Evolutionary conservation across 73 alveolate species (phyloP), one percentile per base, ranked within the genome.

Genomic region (Halteria grandinella): DNA sequence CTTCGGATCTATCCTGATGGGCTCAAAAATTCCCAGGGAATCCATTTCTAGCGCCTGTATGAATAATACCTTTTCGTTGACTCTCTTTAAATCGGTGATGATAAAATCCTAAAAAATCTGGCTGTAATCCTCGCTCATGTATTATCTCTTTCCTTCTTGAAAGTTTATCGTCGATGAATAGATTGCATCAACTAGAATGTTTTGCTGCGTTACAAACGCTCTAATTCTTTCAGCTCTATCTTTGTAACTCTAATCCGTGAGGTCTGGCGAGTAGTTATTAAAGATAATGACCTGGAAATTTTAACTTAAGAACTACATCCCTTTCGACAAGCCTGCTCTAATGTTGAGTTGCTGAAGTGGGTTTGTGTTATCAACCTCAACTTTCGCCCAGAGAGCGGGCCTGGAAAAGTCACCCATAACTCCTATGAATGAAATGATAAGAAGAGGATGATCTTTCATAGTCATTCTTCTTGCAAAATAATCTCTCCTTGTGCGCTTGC

Each of bases 391-490:
- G 1, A 21, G 31, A n/a, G 43, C 18, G 11, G 40, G 29, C 52
- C 29, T 66, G 15, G 28, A 8, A 47, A 66, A 66, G 17, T 66
- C 80, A 4, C 80, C 80, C 8, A 66, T 45, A 12, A 66, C 80
- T n/a, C 80, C 80, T 31, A 45, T 21, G 39, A 44, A 66, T 66
- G 80, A 45, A 5, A 66, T 66, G 1, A 66, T 25, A 1, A 66
- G 27, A 4, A 66, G 25, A 4, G 80, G 80, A n/a, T 44, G 43
- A 66, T 66, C 80, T 15, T 45, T 66, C 18, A 54, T 66, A 5
- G 55, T 29, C 80, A 66, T 66, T 24, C 80, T 41, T 27, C 80
- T 66, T 10, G 50, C 80, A 44, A 66, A 66, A 28, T 25, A 47
- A 17, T 66, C 80, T 33, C 80, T 41, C 33, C 47, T 66, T 24